These are phyloP conservation scores for Quercus lobata DNA, from an alignment of 331 rosid species.

Conservation along the genomic window DNA sequence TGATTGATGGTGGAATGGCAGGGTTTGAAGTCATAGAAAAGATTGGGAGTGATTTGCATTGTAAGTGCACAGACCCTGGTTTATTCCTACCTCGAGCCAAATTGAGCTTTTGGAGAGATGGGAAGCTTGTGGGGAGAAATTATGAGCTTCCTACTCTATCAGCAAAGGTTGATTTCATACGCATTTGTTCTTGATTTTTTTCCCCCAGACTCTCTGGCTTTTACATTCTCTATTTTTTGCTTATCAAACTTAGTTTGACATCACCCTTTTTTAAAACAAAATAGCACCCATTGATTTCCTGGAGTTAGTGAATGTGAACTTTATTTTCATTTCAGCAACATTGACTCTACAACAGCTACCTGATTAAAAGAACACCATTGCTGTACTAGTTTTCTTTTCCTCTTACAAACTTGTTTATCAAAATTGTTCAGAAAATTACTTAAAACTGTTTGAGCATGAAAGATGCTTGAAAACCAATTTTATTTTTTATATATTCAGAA, in stretches of 20 bases:
- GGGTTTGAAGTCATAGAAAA: constrained; percentile 60
- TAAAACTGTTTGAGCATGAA: neutral
- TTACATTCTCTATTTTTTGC: neutral
- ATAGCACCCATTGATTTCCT: neutral
- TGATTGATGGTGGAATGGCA: constrained; percentile 84
- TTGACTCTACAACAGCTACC: no score
- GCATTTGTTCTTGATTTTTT: neutral
- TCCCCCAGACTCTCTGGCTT: neutral
- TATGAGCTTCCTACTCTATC: constrained; percentile 61
- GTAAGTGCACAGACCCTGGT: constrained; percentile 73
- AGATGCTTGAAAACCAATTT: neutral
- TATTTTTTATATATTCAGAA: no score
- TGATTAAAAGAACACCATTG: neutral
- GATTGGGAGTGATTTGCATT: constrained; percentile 51
- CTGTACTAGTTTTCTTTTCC: neutral
- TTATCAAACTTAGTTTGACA: neutral
- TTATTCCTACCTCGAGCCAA: constrained; percentile 70
- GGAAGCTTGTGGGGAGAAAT: constrained; percentile 59
- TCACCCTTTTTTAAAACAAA: neutral
- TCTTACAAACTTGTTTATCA: neutral
- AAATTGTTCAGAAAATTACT: neutral
- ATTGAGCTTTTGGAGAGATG: constrained; percentile 81
- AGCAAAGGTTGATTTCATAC: constrained; percentile 32
- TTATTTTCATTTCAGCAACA: neutral
- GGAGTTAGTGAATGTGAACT: neutral